phyloP scores from a whole-genome alignment of 1,284 basidiomycete genomes.

The Calocybe gambosa region DNA sequence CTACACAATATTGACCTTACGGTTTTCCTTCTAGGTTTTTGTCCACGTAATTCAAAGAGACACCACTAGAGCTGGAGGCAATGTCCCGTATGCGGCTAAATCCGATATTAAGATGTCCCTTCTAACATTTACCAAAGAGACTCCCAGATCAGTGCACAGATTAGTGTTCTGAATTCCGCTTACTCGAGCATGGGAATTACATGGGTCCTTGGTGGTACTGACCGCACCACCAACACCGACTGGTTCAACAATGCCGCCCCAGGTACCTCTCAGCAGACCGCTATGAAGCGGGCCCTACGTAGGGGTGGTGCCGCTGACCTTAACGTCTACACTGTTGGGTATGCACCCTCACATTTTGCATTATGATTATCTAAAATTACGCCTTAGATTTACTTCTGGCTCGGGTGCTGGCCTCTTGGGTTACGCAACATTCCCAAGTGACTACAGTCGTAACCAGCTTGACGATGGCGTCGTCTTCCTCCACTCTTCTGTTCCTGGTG shows the following conservation, averaged over 20 bases:
- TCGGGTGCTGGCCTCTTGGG: conserved; percentile 38
- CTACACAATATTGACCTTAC: neutral
- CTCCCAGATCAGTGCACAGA: conserved; percentile 33
- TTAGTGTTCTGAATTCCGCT: conserved; percentile 41
- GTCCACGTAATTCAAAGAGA: conserved; percentile 43
- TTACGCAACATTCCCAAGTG: conserved; percentile 45
- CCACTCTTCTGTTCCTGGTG: conserved; percentile 46
- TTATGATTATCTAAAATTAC: neutral
- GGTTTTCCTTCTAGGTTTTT: conserved; percentile 28
- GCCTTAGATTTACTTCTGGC: conserved; percentile 26
- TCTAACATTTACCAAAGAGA: conserved; percentile 17
- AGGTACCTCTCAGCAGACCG: conserved; percentile 32
- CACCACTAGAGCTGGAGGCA: conserved; percentile 34
- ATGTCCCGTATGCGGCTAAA: conserved; percentile 32
- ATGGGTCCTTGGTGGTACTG: conserved; percentile 38
- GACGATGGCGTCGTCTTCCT: conserved; percentile 49
- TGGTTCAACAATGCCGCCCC: conserved; percentile 46
- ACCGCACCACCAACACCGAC: conserved; percentile 37
- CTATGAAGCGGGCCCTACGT: conserved; percentile 46
- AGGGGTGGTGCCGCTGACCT: conserved; percentile 36
- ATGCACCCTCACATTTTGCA: conserved; percentile 4
- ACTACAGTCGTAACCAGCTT: conserved; percentile 29
- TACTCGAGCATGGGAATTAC: conserved; percentile 37
- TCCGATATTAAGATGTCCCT: neutral
- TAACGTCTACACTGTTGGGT: conserved; percentile 50